Conservation (phyloP, 768 basidiomycete genomes). For the Lactarius deliciosus region DNA sequence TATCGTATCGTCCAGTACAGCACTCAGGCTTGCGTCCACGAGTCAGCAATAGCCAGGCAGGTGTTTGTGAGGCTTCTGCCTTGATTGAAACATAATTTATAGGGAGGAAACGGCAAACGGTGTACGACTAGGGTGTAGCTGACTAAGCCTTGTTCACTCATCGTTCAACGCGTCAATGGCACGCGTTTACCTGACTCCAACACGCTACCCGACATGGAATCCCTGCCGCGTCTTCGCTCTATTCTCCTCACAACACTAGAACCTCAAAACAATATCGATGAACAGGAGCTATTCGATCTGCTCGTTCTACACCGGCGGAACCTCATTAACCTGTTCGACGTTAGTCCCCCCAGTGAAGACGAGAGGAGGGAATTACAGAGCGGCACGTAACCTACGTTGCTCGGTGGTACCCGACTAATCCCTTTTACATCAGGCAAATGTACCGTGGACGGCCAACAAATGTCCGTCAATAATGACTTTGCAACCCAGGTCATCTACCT, state of each 20-base stretch:
- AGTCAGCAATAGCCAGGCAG: too few relatives aligned
- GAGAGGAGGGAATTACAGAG: slow-evolving; percentile 74
- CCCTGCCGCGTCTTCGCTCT: slow-evolving; percentile 56
- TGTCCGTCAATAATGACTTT: slow-evolving; percentile 77
- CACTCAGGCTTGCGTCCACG: too few relatives aligned
- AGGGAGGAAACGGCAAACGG: too few relatives aligned
- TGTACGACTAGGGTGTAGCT: too few relatives aligned
- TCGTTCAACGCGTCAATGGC: background rate
- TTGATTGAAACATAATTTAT: too few relatives aligned
- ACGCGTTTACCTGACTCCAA: background rate
- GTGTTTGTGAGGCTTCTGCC: too few relatives aligned
- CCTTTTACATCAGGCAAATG: slow-evolving; percentile 57
- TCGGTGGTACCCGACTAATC: background rate
- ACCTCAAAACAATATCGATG: slow-evolving; percentile 48
- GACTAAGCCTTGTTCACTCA: slow-evolving; percentile 7
- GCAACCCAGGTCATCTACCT: slow-evolving; percentile 75
- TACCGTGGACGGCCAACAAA: slow-evolving; percentile 58
- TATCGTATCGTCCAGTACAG: background rate
- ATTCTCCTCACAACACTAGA: slow-evolving; percentile 50
- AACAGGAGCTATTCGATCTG: slow-evolving; percentile 76
- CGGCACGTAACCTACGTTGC: slow-evolving; percentile 40
- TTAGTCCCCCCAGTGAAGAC: slow-evolving; percentile 56
- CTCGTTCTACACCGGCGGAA: slow-evolving; percentile 64
- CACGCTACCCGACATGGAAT: slow-evolving; percentile 49
- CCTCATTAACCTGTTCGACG: slow-evolving; percentile 63